Evolutionary conservation across 345 rosid genomes (phyloP).

Genomic region (Populus pruinosa): DNA sequence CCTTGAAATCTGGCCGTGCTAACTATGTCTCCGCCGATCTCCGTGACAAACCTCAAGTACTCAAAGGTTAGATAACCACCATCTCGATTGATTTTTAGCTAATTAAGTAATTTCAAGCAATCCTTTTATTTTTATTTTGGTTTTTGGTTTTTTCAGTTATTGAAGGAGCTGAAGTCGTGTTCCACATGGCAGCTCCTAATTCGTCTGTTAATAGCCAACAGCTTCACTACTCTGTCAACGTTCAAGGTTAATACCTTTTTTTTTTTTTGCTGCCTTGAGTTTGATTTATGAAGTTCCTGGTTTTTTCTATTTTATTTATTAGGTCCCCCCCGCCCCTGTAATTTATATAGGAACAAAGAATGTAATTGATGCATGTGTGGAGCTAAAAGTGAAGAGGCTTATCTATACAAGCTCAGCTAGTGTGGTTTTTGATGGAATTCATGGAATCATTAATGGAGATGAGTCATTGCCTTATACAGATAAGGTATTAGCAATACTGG

Average conservation of each 20-base stretch:
- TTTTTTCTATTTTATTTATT: not conserved
- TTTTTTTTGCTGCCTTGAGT: not conserved
- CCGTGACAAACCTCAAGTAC: constrained; percentile 64
- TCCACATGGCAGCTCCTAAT: constrained; percentile 98
- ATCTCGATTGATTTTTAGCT: not conserved
- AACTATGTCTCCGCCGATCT: constrained; percentile 66
- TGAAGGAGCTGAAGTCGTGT: constrained; percentile 77
- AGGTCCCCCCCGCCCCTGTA: not conserved
- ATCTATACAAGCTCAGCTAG: constrained; percentile 96
- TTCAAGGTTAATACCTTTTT: constrained; percentile 46
- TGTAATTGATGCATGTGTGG: constrained; percentile 78
- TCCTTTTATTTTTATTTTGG: not conserved
- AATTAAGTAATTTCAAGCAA: not conserved
- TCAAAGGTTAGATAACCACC: constrained; percentile 44
- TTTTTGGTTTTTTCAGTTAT: constrained; percentile 40
- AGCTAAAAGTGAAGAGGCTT: constrained; percentile 73
- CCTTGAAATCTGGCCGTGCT: constrained; percentile 65
- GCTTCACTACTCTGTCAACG: constrained; percentile 90
- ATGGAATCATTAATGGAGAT: constrained; percentile 54
- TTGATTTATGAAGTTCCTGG: not conserved
- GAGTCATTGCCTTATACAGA: constrained; percentile 69
- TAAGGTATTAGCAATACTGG: constrained; percentile 37
- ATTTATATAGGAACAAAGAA: constrained; percentile 61
- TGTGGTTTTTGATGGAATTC: constrained; percentile 82
- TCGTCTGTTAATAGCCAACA: constrained; percentile 70